Evolutionary conservation across 148 eudicot genomes (phyloP), one percentile per base, ranked within the genome.

Genomic region (Dianthus caryophyllus): DNA sequence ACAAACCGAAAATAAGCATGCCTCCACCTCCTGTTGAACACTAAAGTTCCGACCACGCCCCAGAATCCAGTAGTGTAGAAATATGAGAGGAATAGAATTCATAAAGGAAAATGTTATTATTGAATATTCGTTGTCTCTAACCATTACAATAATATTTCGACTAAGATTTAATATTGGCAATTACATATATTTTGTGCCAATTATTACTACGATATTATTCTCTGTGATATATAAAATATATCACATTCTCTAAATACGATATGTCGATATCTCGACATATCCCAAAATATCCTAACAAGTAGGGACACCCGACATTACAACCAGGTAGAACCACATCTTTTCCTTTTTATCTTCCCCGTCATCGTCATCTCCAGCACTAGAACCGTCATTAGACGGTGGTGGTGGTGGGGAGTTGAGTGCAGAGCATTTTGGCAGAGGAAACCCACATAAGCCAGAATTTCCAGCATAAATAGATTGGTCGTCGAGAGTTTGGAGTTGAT

Each of bases 381-480:
- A n/a, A n/a, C n/a, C 30, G 9, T 18, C 25, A 60, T 9, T 8
- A 11, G 68, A 15, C 13, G n/a, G n/a, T n/a, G 25, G 18, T 53
- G 9, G 33, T 67, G 39, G 11, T 20, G 10, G 25, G 17, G 29
- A 13, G 33, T 16, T 51, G 70, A 25, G 38, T 54, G 11, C 31
- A 6, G 1, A 5, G 20, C 87, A 84, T 30, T 48, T 57, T 1
- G 59, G 69, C 58, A 78, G 47, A 18, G 81, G 81, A 38, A 47
- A 25, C 22, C 87, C 84, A 43, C 87, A 84, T 17, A 84, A 73
- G 15, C 69, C 70, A 1, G 68, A 29, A 58, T 84, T 84, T 4
- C 75, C 74, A 9, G 18, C 46, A 49, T 73, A 84, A 3, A 74
- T 74, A 27, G 82, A 70, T 24, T 67, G 67, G 49, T 76, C 56